A percentile compares a stretch with the other conserved stretches of the same genome.
Evolutionary conservation across 805 yeast species (phyloP).

Genomic region (Starmerella apis): DNA sequence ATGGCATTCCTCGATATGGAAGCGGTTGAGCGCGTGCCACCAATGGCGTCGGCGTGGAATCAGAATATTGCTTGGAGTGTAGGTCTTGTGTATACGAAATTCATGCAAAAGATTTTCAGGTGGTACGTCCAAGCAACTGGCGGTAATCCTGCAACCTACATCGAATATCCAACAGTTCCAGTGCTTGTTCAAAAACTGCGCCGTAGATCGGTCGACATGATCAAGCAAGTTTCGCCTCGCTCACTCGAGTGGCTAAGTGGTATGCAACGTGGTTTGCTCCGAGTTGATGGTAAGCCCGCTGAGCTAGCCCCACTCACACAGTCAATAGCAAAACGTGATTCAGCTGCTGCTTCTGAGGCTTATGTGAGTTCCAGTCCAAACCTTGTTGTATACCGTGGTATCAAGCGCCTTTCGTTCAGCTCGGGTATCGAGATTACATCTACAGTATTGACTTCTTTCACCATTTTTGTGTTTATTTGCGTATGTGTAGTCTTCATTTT

Average conservation of each 20-base stretch:
- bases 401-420: slow-evolving; percentile 67
- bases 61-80: slow-evolving; percentile 91
- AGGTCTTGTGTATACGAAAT: slow-evolving; percentile 68
- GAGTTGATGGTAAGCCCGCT: slow-evolving; percentile 5
- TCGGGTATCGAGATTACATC: slow-evolving; percentile 74
- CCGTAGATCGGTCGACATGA: slow-evolving; percentile 10
- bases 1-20: slow-evolving; percentile 77
- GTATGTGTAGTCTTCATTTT: slow-evolving; percentile 57
- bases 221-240: slow-evolving; percentile 10
- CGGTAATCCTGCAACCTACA: slow-evolving; percentile 63
- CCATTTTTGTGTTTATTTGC: slow-evolving; percentile 71
- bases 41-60: slow-evolving; percentile 86
- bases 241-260: slow-evolving; percentile 10
- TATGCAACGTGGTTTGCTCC: not conserved
- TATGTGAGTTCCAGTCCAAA: slow-evolving; percentile 25
- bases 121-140: slow-evolving; percentile 97
- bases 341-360: slow-evolving; percentile 20
- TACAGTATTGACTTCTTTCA: slow-evolving; percentile 75
- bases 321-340: slow-evolving; percentile 19
- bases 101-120: slow-evolving; percentile 76
- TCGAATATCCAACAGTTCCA: slow-evolving; percentile 47
- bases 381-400: slow-evolving; percentile 71
- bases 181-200: slow-evolving; percentile 59
- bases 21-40: slow-evolving; percentile 77
- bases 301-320: not conserved